Evolutionary conservation across 106 monocot genomes (phyloP).

Genomic region (Agapanthus africanus): DNA sequence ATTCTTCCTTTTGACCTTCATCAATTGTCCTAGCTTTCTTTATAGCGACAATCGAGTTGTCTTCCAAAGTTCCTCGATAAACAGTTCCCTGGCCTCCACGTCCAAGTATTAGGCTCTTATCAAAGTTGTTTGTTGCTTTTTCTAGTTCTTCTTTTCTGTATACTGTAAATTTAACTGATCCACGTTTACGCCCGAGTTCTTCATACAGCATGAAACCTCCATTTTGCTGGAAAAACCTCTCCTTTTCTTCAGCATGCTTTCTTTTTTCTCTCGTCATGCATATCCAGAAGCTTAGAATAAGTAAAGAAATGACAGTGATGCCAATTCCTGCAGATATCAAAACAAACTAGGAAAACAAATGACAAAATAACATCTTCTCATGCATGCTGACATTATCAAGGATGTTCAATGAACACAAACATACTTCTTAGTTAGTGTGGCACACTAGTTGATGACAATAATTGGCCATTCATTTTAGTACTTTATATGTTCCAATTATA

Average conservation of each 20-base stretch:
- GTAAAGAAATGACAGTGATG: background rate
- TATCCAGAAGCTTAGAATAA: background rate
- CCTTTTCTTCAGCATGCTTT: conserved; percentile 1
- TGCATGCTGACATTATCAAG: too few relatives aligned
- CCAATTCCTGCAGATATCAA: conserved; percentile 2
- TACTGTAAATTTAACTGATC: conserved; percentile 3
- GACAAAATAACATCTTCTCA: too few relatives aligned
- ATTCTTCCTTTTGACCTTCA: conserved; percentile 33
- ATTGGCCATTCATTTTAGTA: too few relatives aligned
- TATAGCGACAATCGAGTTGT: conserved; percentile 19
- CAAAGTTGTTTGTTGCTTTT: conserved; percentile 29
- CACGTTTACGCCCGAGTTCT: conserved; percentile 5
- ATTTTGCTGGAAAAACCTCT: conserved; percentile 25
- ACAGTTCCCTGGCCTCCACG: conserved; percentile 45
- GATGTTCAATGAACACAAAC: too few relatives aligned
- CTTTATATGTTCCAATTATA: too few relatives aligned
- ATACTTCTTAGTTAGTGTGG: too few relatives aligned
- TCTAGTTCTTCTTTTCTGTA: conserved; percentile 8
- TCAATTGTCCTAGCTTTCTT: conserved; percentile 37
- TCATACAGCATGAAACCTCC: conserved; percentile 23
- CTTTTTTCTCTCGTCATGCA: background rate
- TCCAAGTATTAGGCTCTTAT: conserved; percentile 27
- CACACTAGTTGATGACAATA: too few relatives aligned
- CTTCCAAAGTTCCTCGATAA: conserved; percentile 23
- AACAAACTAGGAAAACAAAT: too few relatives aligned